Evolutionary conservation across 345 rosid genomes (phyloP).

Genomic region (Sonneratia caseolaris): DNA sequence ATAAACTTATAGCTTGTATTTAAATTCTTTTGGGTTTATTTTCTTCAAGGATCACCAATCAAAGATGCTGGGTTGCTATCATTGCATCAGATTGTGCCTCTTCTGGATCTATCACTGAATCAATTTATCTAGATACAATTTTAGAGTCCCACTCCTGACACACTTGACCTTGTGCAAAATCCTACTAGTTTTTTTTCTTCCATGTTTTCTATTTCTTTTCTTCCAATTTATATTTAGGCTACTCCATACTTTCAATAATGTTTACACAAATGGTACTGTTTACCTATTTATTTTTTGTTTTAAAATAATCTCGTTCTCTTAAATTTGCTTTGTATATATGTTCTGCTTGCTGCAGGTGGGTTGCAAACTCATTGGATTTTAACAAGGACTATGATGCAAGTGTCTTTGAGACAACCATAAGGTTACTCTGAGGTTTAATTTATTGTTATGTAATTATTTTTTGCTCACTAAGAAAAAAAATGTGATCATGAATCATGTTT

Average conservation of each 20-base stretch:
- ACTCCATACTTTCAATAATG: neutral
- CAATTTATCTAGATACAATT: neutral
- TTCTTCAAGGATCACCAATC: no score
- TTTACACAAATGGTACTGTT: neutral
- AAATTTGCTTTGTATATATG: neutral
- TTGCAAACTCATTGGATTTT: slow-evolving; percentile 82
- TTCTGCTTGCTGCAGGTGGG: slow-evolving; percentile 55
- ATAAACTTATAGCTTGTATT: no score
- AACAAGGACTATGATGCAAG: slow-evolving; percentile 91
- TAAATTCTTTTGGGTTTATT: no score
- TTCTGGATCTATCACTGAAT: no score
- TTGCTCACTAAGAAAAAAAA: neutral
- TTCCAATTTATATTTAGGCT: neutral
- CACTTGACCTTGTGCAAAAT: neutral
- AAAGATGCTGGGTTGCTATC: no score
- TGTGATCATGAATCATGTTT: neutral
- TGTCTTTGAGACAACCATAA: slow-evolving; percentile 99
- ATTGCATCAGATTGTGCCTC: no score
- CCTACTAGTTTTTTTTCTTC: neutral
- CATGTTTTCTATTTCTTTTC: neutral
- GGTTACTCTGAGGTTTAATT: slow-evolving; percentile 81
- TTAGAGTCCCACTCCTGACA: neutral
- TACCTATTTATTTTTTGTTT: neutral
- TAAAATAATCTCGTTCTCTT: neutral
- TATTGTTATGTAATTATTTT: slow-evolving; percentile 22